Evolutionary conservation across 257 asterid species (phyloP).

Genomic region (Ilex asprella): DNA sequence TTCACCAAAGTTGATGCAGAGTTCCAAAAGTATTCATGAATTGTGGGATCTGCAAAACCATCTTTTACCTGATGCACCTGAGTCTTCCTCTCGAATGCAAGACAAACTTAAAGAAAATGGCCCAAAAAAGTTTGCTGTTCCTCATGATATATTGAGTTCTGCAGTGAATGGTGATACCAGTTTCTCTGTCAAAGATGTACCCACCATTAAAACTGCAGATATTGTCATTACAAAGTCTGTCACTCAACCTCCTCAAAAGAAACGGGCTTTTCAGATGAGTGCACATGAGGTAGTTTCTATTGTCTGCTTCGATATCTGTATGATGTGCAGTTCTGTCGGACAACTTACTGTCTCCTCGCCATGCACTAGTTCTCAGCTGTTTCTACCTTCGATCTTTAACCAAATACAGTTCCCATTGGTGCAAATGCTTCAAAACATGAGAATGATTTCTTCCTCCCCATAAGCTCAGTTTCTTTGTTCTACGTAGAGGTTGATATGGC

Average conservation of each 20-base stretch:
- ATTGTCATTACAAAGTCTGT: slow-evolving; percentile 24
- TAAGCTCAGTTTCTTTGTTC: too few relatives aligned
- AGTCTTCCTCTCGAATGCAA: slow-evolving; percentile 24
- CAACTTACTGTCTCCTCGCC: background rate
- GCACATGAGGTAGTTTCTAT: slow-evolving; percentile 55
- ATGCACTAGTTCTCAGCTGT: too few relatives aligned
- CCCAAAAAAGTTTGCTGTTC: slow-evolving; percentile 15
- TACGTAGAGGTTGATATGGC: background rate
- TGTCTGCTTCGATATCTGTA: background rate
- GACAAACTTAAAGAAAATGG: slow-evolving; percentile 27
- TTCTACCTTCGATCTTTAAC: too few relatives aligned
- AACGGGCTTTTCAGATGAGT: slow-evolving; percentile 61
- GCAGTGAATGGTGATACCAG: slow-evolving; percentile 15
- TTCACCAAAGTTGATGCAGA: slow-evolving; percentile 42
- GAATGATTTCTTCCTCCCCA: too few relatives aligned
- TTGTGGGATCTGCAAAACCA: slow-evolving; percentile 28
- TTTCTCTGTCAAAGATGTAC: slow-evolving; percentile 18
- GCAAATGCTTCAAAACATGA: too few relatives aligned
- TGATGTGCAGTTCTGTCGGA: too few relatives aligned
- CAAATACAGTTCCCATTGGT: too few relatives aligned
- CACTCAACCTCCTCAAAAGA: slow-evolving; percentile 49
- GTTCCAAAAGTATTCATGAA: slow-evolving; percentile 30
- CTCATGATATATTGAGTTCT: slow-evolving; percentile 16
- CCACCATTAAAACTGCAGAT: slow-evolving; percentile 18
- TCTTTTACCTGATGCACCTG: slow-evolving; percentile 22